Evolutionary conservation across 2,329 filamentous ascomycete genomes (phyloP), one percentile per base, ranked within the genome.

Genomic region (Pezicula radicicola): DNA sequence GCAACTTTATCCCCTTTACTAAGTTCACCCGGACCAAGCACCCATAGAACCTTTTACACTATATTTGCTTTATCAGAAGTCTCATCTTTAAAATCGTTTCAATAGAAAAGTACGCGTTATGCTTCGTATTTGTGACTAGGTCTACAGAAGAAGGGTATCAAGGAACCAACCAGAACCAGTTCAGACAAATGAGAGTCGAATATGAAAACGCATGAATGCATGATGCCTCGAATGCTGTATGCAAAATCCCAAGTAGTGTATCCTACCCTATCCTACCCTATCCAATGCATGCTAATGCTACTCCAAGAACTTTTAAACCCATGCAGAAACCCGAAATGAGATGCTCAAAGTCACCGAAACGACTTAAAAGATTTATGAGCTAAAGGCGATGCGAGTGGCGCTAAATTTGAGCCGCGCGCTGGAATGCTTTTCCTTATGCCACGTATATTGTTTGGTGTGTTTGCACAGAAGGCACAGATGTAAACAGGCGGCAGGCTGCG

Each of bases 381-480:
- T 41, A 76, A 57, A 25, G 74, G 73, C 25, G 72, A 75, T 41
- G 66, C 62, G 25, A 33, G 30, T 33, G 9, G 9, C 3, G 55
- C 65, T n/a, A 59, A 21, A 27, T 57, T 51, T n/a, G 50, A 53
- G 28, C 18, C 52, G 21, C 52, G 30, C 12, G 30, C 50, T 50
- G 55, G 56, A 13, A 54, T 52, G 25, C 58, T 39, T 35, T 78
- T 76, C 48, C 75, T 72, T 51, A 75, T 66, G 40, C 74, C 75
- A 21, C 77, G 72, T 63, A 76, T 73, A 53, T 76, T 44, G n/a
- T 45, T 80, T 1, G 81, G 78, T 8, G 81, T 84, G 57, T 83
- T 78, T 18, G 79, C 78, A 62, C 83, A 87, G 55, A 81, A 86
- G 1, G 78, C 75, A 62, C 83, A 87, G 35, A 86, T 80, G 59